Evolutionary conservation across 768 basidiomycete genomes (phyloP).

Genomic region (Rickenella mellea): DNA sequence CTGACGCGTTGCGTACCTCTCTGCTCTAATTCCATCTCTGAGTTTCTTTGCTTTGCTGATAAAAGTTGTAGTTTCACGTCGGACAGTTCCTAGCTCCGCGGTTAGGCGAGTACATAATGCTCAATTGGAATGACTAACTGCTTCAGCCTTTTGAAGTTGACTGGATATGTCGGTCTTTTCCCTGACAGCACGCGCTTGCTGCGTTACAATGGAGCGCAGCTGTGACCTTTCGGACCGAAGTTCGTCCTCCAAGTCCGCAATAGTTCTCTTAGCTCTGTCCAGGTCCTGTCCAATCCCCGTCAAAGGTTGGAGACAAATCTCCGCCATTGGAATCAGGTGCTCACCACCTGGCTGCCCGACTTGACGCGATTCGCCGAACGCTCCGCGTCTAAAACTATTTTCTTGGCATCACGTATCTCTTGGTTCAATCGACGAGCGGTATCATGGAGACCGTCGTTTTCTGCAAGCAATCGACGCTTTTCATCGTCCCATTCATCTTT

Average conservation of each 20-base stretch:
- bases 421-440: constrained; percentile 55
- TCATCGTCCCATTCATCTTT: constrained; percentile 67
- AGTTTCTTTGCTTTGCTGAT: constrained; percentile 62
- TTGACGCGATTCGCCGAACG: constrained; percentile 39
- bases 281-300: constrained; percentile 47
- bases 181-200: constrained; percentile 52
- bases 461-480: constrained; percentile 49
- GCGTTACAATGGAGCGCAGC: constrained; percentile 49
- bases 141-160: constrained; percentile 63
- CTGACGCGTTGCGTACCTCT: constrained; percentile 44
- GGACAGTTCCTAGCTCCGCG: constrained; percentile 57
- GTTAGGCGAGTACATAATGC: constrained; percentile 1
- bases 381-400: constrained; percentile 42
- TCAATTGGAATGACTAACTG: constrained; percentile 29
- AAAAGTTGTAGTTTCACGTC: constrained; percentile 63
- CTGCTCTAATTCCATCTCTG: constrained; percentile 63
- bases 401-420: constrained; percentile 49
- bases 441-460: constrained; percentile 67
- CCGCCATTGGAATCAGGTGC: constrained; percentile 9
- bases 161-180: constrained; percentile 56
- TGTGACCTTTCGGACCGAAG: constrained; percentile 63
- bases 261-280: constrained; percentile 52
- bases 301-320: no score
- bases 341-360: constrained; percentile 46
- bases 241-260: constrained; percentile 62